A percentile compares a stretch with the other conserved stretches of the same genome.
Evolutionary conservation across 306 rosid species (phyloP).

Genomic region (Datisca glomerata): DNA sequence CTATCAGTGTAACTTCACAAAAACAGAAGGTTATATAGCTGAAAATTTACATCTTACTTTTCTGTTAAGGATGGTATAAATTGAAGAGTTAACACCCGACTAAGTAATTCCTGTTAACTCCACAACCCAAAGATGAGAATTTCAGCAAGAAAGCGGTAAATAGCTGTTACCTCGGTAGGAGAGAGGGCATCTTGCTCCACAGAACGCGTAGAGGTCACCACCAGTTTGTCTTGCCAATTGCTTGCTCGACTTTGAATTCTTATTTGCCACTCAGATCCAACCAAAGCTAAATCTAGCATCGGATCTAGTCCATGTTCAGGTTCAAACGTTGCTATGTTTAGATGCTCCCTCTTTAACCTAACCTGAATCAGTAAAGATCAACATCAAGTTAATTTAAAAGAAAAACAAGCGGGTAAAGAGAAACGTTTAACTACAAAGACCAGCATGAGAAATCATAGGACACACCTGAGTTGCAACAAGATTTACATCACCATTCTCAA

Average conservation of each 20-base stretch:
- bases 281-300: conserved; percentile 80
- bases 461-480: conserved; percentile 94
- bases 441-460: conserved; percentile 4
- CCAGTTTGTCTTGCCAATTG: conserved; percentile 85
- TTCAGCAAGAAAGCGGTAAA: conserved; percentile 3
- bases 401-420: conserved; percentile 6
- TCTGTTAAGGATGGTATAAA: neutral
- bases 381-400: conserved; percentile 10
- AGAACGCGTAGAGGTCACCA: conserved; percentile 81
- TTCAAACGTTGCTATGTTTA: conserved; percentile 76
- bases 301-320: conserved; percentile 92
- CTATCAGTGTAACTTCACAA: no score
- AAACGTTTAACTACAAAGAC: conserved; percentile 4
- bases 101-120: no score
- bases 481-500: conserved; percentile 89
- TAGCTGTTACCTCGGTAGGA: conserved; percentile 56
- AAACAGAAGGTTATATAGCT: neutral
- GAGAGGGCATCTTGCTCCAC: conserved; percentile 77
- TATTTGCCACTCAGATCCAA: conserved; percentile 83
- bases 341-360: conserved; percentile 80
- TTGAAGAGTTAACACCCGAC: conserved; percentile 1
- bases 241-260: conserved; percentile 78
- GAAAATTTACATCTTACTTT: neutral
- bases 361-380: conserved; percentile 39
- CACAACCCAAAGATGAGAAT: no score